Percentiles rank a stretch among this genome's conserved stretches.
Conservation (phyloP, 2,329 filamentous ascomycete species). For the Lasiodiplodia sp. region DNA sequence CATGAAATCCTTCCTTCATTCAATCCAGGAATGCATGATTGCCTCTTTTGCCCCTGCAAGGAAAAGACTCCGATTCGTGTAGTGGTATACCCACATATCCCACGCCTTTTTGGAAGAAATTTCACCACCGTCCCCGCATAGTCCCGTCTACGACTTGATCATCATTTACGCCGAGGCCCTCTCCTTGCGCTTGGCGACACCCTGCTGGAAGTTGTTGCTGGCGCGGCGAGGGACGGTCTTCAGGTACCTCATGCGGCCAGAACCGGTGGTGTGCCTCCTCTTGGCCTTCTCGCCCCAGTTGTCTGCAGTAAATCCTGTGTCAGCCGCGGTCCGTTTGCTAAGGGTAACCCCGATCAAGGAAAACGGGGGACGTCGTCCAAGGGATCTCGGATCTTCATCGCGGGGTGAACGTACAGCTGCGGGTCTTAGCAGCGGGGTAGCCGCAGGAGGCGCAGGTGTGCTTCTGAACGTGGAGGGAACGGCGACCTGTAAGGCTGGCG, state of each 20-base stretch:
- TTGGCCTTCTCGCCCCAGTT: conserved; percentile 99
- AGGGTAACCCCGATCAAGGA: conserved; percentile 16
- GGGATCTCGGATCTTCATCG: conserved; percentile 8
- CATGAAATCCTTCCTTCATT: conserved; percentile 16
- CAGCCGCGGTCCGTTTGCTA: conserved; percentile 33
- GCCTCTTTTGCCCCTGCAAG: conserved; percentile 26
- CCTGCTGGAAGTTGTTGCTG: conserved; percentile 97
- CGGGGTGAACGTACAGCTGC: conserved; percentile 85
- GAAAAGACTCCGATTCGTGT: conserved; percentile 29
- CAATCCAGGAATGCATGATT: conserved; percentile 26
- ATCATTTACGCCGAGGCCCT: conserved; percentile 30
- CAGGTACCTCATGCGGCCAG: conserved; percentile 94
- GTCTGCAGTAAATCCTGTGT: conserved; percentile 64
- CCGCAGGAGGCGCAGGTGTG: conserved; percentile 95
- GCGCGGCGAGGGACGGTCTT: conserved; percentile 91
- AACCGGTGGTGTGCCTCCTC: conserved; percentile 99
- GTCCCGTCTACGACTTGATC: conserved; percentile 25
- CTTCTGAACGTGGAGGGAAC: conserved; percentile 99
- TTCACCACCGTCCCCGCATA: conserved; percentile 21
- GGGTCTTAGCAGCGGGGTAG: conserved; percentile 95
- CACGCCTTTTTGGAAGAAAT: conserved; percentile 27
- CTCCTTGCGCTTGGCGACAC: conserved; percentile 74
- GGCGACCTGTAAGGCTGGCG: conserved; percentile 70
- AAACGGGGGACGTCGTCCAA: conserved; percentile 18
- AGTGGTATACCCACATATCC: conserved; percentile 23